A percentile compares a stretch with the other conserved stretches of the same genome.
Evolutionary conservation across 2,329 filamentous ascomycete genomes (phyloP).

Genomic region (Sarocladium strictum): DNA sequence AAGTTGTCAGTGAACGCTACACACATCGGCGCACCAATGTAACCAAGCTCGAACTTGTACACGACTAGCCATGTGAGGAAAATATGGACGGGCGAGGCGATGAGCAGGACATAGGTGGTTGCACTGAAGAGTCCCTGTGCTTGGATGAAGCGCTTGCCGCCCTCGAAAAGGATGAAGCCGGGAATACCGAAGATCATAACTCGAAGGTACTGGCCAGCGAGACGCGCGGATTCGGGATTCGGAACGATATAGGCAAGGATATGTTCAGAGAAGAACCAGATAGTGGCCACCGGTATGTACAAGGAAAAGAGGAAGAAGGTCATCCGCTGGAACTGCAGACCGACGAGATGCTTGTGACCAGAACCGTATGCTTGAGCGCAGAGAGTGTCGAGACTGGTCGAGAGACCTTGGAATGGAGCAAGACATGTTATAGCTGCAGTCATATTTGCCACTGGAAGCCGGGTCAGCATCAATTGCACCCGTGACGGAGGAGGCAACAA

Average conservation of each 20-base stretch:
- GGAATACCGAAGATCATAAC: conserved; percentile 69
- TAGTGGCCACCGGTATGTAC: conserved; percentile 63
- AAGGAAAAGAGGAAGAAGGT: conserved; percentile 67
- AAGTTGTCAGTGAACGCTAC: conserved; percentile 74
- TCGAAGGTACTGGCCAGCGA: conserved; percentile 68
- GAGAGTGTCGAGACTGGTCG: conserved; percentile 85
- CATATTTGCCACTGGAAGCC: conserved; percentile 53
- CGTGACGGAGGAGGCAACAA: not conserved
- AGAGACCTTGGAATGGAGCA: conserved; percentile 75
- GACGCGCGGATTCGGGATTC: conserved; percentile 52
- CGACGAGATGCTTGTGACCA: conserved; percentile 81
- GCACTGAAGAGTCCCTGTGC: conserved; percentile 77
- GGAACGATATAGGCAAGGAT: conserved; percentile 49
- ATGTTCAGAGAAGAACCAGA: conserved; percentile 64
- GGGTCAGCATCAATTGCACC: conserved; percentile 12
- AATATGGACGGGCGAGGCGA: conserved; percentile 72
- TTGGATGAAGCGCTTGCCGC: conserved; percentile 74
- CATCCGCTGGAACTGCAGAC: conserved; percentile 77
- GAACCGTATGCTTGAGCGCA: conserved; percentile 93
- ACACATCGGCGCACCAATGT: conserved; percentile 75
- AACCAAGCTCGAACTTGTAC: conserved; percentile 63
- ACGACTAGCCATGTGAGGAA: conserved; percentile 75
- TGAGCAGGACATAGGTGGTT: conserved; percentile 68
- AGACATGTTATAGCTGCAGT: conserved; percentile 74
- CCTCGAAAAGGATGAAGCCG: conserved; percentile 71